Conservation (phyloP, 2,329 filamentous ascomycete species). For the Trichoderma citrinoviride region DNA sequence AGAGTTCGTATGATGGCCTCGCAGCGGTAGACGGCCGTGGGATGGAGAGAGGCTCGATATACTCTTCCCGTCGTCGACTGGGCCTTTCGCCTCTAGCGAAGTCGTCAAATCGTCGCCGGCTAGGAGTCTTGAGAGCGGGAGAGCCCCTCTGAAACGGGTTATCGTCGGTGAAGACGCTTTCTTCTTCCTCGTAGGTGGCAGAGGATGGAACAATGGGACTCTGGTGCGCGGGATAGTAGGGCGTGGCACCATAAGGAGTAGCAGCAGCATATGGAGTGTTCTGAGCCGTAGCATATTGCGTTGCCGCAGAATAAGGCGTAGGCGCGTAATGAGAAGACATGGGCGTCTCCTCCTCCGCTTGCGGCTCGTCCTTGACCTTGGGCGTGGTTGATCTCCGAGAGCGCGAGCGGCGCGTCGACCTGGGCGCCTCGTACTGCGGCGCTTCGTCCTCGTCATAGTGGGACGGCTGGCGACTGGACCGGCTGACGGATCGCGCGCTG, state of each 20-base stretch:
- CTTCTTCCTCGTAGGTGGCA: constrained; percentile 41
- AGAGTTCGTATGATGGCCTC: constrained; percentile 55
- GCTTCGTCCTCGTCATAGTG: constrained; percentile 47
- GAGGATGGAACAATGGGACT: neutral
- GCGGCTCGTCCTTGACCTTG: constrained; percentile 53
- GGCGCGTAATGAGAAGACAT: neutral
- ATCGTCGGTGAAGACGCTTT: constrained; percentile 75
- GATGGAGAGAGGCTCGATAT: constrained; percentile 30
- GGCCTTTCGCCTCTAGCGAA: constrained; percentile 43
- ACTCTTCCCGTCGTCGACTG: constrained; percentile 44
- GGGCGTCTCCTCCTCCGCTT: constrained; percentile 32
- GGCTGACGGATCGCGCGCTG: constrained; percentile 52
- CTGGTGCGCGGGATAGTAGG: neutral
- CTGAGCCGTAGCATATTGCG: neutral
- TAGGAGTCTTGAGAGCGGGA: constrained; percentile 48
- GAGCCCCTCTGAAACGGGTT: constrained; percentile 92
- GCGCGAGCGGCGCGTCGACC: constrained; percentile 51
- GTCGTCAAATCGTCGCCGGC: constrained; percentile 50
- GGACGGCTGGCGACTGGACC: constrained; percentile 55
- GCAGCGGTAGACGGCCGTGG: constrained; percentile 43
- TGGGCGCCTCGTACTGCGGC: constrained; percentile 34
- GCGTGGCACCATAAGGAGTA: neutral
- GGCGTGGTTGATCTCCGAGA: constrained; percentile 52
- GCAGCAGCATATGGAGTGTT: neutral
- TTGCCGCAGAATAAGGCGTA: neutral